A percentile compares a stretch with the other conserved stretches of the same genome.
These are phyloP conservation scores for Filobasidium wieringae DNA, from an alignment of 768 basidiomycete genomes.

Conservation along the genomic window DNA sequence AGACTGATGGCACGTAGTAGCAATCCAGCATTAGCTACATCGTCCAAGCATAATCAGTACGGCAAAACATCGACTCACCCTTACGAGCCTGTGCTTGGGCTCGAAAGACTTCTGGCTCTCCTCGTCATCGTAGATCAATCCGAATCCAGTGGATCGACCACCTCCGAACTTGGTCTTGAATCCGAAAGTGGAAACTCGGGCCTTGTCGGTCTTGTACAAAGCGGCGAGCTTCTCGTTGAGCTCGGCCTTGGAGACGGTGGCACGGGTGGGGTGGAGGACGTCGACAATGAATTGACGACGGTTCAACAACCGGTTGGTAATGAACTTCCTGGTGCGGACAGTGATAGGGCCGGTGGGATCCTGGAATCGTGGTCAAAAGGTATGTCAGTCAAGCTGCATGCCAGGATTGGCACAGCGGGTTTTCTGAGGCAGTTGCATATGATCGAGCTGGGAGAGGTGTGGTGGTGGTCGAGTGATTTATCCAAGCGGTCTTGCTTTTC, in stretches of 20 bases:
- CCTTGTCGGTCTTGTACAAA: slow-evolving; percentile 86
- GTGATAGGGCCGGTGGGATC: slow-evolving; percentile 61
- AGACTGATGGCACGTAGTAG: slow-evolving; percentile 24
- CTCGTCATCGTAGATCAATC: slow-evolving; percentile 93
- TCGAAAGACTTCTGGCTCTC: slow-evolving; percentile 91
- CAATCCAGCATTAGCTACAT: neutral
- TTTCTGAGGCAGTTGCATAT: too few species aligned
- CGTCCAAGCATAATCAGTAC: neutral
- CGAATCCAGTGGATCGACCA: slow-evolving; percentile 93
- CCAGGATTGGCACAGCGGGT: neutral
- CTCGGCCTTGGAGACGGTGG: slow-evolving; percentile 86
- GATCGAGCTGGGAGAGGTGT: too few species aligned
- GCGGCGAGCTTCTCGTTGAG: slow-evolving; percentile 81
- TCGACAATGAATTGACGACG: slow-evolving; percentile 86
- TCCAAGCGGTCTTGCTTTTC: too few species aligned
- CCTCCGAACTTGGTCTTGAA: slow-evolving; percentile 94
- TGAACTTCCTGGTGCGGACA: slow-evolving; percentile 96
- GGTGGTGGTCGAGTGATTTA: too few species aligned
- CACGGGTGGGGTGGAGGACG: slow-evolving; percentile 66
- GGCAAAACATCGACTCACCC: slow-evolving; percentile 50
- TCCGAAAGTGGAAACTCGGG: slow-evolving; percentile 84
- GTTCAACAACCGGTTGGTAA: slow-evolving; percentile 92
- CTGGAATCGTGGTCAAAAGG: slow-evolving; percentile 3
- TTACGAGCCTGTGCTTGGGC: slow-evolving; percentile 85
- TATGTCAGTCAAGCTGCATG: neutral